Percentiles rank a stretch among this genome's conserved stretches.
Evolutionary conservation across 345 rosid genomes (phyloP).

Genomic region (Noccaea caerulescens): DNA sequence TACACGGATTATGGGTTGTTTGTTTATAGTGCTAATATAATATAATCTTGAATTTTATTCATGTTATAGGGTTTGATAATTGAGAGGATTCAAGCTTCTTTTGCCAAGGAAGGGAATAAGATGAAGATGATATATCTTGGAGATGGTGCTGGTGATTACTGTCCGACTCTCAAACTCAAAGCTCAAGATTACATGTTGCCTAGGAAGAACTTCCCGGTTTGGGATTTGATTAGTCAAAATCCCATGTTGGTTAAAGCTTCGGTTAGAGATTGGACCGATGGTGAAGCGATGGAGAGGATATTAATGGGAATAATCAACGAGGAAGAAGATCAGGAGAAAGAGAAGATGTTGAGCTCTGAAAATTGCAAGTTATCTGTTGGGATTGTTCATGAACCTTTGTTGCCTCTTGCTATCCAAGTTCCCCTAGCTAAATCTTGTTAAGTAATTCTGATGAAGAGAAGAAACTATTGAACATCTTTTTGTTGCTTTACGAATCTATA

Average conservation of each 20-base stretch:
- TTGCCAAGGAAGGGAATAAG: constrained; percentile 50
- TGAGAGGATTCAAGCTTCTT: constrained; percentile 66
- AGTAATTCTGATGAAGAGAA: constrained; percentile 12
- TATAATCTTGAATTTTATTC: not conserved
- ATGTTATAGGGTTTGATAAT: constrained; percentile 54
- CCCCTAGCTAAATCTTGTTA: constrained; percentile 24
- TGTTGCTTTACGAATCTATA: not conserved
- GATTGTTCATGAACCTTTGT: constrained; percentile 39
- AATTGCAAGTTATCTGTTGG: constrained; percentile 39
- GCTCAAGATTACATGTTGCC: constrained; percentile 73
- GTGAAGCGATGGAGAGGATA: constrained; percentile 53
- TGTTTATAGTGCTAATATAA: too few relatives aligned
- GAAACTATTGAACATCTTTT: not conserved
- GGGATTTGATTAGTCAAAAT: constrained; percentile 69
- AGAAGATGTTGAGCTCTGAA: constrained; percentile 33
- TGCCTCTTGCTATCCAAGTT: constrained; percentile 38
- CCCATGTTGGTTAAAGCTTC: constrained; percentile 63
- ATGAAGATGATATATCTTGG: constrained; percentile 73
- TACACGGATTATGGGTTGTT: not conserved
- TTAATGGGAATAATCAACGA: constrained; percentile 30
- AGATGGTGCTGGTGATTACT: constrained; percentile 85
- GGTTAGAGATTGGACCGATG: constrained; percentile 75
- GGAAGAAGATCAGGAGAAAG: not conserved
- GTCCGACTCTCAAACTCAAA: constrained; percentile 70
- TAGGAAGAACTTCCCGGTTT: constrained; percentile 75